These are phyloP conservation scores for Stephania japonica DNA, from an alignment of 164 flowering plant species.

Conservation along the genomic window DNA sequence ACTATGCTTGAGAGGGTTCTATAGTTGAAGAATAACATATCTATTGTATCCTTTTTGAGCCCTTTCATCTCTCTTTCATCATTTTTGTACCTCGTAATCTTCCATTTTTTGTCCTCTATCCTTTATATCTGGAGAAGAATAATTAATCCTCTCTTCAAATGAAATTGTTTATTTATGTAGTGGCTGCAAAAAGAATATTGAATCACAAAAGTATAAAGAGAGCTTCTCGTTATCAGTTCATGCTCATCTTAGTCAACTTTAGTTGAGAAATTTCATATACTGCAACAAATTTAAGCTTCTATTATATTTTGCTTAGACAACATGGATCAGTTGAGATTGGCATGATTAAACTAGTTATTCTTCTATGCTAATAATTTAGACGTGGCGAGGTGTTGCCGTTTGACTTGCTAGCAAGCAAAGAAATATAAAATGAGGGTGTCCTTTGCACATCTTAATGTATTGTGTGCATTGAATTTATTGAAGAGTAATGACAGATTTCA, in stretches of 20 bases:
- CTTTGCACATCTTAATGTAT: no score
- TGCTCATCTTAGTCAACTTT: no score
- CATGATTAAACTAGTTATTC: neutral
- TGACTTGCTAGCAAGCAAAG: no score
- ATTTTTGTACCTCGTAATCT: neutral
- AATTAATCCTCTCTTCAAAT: neutral
- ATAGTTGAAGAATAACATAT: neutral
- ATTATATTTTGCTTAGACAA: neutral
- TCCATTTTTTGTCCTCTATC: neutral
- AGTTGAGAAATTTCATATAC: no score
- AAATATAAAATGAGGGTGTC: no score
- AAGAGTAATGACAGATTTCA: no score
- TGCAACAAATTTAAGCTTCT: no score
- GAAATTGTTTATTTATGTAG: neutral
- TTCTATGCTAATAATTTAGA: neutral
- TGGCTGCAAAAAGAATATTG: neutral
- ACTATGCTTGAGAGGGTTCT: constrained; percentile 43
- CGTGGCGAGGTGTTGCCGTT: no score
- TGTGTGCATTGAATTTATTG: no score
- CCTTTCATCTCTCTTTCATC: neutral
- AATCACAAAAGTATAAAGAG: neutral
- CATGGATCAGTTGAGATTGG: neutral
- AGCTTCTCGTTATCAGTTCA: neutral
- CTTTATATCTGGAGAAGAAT: neutral
- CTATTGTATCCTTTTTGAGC: neutral